A percentile compares a stretch with the other conserved stretches of the same genome.
Evolutionary conservation across 208 protist species (phyloP).

Genomic region (Trichomonas tenax): DNA sequence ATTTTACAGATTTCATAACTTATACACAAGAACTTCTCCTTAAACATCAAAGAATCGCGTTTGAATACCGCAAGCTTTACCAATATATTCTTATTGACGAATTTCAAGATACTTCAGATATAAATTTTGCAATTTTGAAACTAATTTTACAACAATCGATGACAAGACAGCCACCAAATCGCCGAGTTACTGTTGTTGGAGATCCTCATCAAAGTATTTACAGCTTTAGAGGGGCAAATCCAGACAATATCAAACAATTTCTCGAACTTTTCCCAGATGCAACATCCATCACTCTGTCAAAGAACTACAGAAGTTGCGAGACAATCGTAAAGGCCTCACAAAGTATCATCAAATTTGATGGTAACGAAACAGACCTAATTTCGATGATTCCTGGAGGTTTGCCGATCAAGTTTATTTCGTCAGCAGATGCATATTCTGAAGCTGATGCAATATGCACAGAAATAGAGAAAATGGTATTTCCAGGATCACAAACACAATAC

Average conservation of each 20-base stretch:
- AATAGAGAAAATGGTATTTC: constrained; percentile 13
- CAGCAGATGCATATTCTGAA: background rate
- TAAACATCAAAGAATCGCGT: background rate
- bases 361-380: background rate
- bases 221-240: background rate
- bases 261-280: background rate
- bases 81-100: constrained; percentile 30
- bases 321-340: background rate
- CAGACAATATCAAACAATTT: background rate
- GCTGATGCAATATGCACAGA: background rate
- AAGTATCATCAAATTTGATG: background rate
- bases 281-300: background rate
- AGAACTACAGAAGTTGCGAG: background rate
- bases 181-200: background rate
- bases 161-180: background rate
- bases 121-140: constrained; percentile 23
- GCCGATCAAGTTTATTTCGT: background rate
- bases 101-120: constrained; percentile 28
- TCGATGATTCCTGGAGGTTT: background rate
- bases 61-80: background rate
- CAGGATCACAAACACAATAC: background rate
- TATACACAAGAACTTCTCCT: constrained; percentile 29
- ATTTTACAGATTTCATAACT: constrained; percentile 32
- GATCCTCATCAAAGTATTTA: constrained; percentile 16
- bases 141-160: background rate